Conservation (phyloP, 2,329 filamentous ascomycete species). For the Penicillium capsulatum region DNA sequence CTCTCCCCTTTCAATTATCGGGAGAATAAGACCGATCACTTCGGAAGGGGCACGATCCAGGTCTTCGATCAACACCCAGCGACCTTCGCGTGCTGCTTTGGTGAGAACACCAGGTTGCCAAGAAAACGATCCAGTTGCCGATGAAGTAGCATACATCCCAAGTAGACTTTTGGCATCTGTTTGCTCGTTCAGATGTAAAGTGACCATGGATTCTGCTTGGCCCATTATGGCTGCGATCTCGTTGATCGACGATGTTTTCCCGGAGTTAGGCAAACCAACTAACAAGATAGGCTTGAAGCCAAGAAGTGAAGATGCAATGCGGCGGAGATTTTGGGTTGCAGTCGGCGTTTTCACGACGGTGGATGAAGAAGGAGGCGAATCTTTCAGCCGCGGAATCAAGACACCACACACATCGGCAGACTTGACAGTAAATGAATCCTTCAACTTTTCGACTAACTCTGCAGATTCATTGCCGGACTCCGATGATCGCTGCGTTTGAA, state of each 20-base stretch:
- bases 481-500: constrained; percentile 21
- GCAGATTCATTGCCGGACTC: constrained; percentile 21
- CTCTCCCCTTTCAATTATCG: constrained; percentile 88
- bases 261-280: constrained; percentile 76
- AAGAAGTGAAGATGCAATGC: constrained; percentile 64
- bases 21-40: constrained; percentile 86
- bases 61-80: constrained; percentile 97
- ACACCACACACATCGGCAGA: constrained; percentile 63
- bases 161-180: constrained; percentile 96
- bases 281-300: constrained; percentile 69
- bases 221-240: constrained; percentile 77
- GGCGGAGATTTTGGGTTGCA: constrained; percentile 66
- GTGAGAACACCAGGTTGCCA: constrained; percentile 93
- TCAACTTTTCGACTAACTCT: constrained; percentile 27
- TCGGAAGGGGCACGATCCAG: constrained; percentile 91
- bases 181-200: constrained; percentile 94
- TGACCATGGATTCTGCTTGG: constrained; percentile 79
- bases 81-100: constrained; percentile 85
- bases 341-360: constrained; percentile 67
- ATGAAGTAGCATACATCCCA: constrained; percentile 86
- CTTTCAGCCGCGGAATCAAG: constrained; percentile 58
- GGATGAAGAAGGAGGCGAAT: constrained; percentile 47
- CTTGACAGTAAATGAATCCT: constrained; percentile 50
- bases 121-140: constrained; percentile 79
- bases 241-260: constrained; percentile 83